phyloP scores from a whole-genome alignment of 371 early-diverging fungal species.

The Lichtheimia ornata region DNA sequence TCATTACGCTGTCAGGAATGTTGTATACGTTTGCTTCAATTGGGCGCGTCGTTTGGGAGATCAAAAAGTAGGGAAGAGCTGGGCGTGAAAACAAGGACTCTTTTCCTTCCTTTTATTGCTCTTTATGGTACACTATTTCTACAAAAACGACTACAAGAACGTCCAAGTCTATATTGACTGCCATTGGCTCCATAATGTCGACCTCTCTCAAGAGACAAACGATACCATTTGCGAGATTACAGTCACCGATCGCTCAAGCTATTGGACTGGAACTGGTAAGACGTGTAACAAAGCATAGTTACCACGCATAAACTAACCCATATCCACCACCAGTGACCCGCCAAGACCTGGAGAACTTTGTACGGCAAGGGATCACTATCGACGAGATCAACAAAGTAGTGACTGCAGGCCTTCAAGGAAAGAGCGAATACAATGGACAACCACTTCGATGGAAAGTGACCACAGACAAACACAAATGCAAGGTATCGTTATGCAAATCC shows the following conservation, averaged over 20 bases:
- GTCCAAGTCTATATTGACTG: constrained; percentile 8
- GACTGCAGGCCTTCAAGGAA: constrained; percentile 9
- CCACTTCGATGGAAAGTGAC: constrained; percentile 10
- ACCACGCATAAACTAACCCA: not conserved
- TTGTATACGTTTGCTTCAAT: too few species aligned
- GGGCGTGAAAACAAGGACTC: too few species aligned
- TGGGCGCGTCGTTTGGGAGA: too few species aligned
- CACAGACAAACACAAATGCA: constrained; percentile 2
- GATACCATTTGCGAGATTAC: constrained; percentile 10
- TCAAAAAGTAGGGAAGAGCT: too few species aligned
- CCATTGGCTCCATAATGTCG: constrained; percentile 13
- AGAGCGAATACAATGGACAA: constrained; percentile 15
- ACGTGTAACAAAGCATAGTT: not conserved
- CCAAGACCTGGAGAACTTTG: constrained; percentile 12
- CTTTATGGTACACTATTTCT: constrained; percentile 13
- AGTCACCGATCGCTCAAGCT: constrained; percentile 2
- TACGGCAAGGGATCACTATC: not conserved
- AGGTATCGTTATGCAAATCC: not conserved
- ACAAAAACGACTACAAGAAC: constrained; percentile 5
- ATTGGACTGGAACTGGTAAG: constrained; percentile 14
- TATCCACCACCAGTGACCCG: constrained; percentile 4
- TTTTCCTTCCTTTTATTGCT: too few species aligned
- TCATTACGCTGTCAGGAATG: too few species aligned
- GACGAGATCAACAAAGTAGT: constrained; percentile 5
- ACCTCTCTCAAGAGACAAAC: constrained; percentile 5